Base-by-base conservation (phyloP, 2,329 filamentous ascomycete species). In the Aspergillus aculeatinus region DNA sequence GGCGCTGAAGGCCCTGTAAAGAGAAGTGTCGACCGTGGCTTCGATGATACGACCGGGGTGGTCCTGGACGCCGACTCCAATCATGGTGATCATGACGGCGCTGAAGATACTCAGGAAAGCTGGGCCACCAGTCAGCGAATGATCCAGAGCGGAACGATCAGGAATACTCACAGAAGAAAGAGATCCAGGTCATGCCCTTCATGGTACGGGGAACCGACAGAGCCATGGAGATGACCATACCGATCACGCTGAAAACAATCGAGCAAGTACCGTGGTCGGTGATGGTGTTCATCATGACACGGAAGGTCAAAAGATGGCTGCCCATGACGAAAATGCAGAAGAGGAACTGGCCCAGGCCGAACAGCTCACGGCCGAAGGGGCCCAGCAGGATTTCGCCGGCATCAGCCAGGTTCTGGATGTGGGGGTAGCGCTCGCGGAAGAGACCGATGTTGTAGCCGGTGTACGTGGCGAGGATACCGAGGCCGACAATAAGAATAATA, bases 221-320 rank as follows among this genome's bases (percentile, higher is more conserved):
- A 7, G 85, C 61, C 70, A 86, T 83, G 64, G 83, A 87, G 9
- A 90, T 69, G 2, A 82, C 67, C 59, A 87, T 68, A 0, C 85
- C 87, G 2, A 87, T 76, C n/a, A 85, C 76, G 6, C 81, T 83
- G 75, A 85, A 89, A 1, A 85, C 77, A 58, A 89, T 84, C 5
- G 85, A 87, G 73, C 87, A 90, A 0, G 82, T 81, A 0, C 80
- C 83, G 61, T 88, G 82, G 2, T 84, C 75, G 12, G 86, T 87
- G 44, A 91, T 77, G 55, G 82, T 86, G 66, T 86, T 86, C 74
- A 90, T 83, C 72, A 88, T 88, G 67, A 90, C 87, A 31, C 83
- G 83, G 64, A 89, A 89, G 0, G 87, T 89, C 63, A 90, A 76
- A 58, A 89, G 82, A 74, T 91, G 89, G n/a, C 87, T 88, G 35